Evolutionary conservation across 495 filamentous ascomycete genomes (phyloP).

Genomic region (Podospora conica): DNA sequence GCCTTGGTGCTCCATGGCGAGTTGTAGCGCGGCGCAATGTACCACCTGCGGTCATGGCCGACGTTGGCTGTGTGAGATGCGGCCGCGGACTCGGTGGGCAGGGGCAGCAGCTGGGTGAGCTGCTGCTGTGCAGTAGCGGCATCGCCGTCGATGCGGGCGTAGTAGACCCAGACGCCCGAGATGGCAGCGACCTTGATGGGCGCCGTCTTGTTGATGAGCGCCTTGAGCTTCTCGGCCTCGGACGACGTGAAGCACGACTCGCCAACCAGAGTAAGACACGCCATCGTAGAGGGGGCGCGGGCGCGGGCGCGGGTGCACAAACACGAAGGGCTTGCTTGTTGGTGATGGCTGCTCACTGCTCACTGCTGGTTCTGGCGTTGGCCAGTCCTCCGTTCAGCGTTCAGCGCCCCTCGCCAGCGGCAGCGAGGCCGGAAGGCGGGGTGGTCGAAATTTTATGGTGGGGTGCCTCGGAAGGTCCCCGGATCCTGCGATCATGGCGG

Average conservation of each 20-base stretch:
- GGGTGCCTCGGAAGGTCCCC: background rate
- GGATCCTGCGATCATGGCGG: background rate
- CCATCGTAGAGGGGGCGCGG: slow-evolving; percentile 16
- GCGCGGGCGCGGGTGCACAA: background rate
- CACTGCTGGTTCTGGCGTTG: slow-evolving; percentile 2
- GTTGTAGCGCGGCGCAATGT: slow-evolving; percentile 79
- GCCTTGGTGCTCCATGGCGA: slow-evolving; percentile 98
- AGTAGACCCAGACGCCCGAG: slow-evolving; percentile 48
- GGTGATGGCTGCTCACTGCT: background rate
- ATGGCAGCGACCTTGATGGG: slow-evolving; percentile 37
- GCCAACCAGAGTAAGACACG: slow-evolving; percentile 35
- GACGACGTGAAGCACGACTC: slow-evolving; percentile 47
- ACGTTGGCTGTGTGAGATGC: slow-evolving; percentile 23
- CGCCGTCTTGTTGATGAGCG: slow-evolving; percentile 40
- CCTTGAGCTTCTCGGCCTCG: slow-evolving; percentile 44
- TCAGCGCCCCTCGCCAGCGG: background rate
- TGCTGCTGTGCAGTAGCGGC: slow-evolving; percentile 27
- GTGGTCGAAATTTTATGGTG: slow-evolving; percentile 11
- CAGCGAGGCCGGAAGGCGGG: slow-evolving; percentile 12
- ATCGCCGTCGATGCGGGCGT: slow-evolving; percentile 38
- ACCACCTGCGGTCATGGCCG: slow-evolving; percentile 40
- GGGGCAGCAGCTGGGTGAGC: slow-evolving; percentile 38
- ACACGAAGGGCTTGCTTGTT: background rate
- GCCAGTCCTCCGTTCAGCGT: slow-evolving; percentile 1
- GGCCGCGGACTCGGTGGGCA: slow-evolving; percentile 14